phyloP scores from a whole-genome alignment of 306 rosid genomes.

The Casuarina glauca region DNA sequence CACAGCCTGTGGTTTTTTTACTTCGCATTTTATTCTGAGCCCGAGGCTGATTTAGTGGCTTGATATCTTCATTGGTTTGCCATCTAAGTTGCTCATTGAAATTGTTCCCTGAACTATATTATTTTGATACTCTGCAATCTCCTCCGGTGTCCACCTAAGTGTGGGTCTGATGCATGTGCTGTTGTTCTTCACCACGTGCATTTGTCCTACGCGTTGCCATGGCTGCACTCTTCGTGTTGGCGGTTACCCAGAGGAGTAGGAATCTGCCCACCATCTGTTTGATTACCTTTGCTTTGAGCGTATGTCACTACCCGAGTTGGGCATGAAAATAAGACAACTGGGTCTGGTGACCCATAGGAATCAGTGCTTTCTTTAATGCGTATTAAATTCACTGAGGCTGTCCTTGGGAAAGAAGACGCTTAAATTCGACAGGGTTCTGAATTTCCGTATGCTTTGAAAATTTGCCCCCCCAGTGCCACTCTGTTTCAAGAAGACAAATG shows the following conservation, averaged over 20 bases:
- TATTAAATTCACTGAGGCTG: neutral
- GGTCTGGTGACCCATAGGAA: neutral
- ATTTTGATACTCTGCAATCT: slow-evolving; percentile 21
- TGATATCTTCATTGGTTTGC: slow-evolving; percentile 24
- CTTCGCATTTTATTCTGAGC: neutral
- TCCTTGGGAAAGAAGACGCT: neutral
- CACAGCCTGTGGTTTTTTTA: neutral
- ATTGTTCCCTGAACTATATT: neutral
- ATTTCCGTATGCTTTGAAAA: neutral
- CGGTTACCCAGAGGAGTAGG: slow-evolving; percentile 43
- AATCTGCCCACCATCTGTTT: slow-evolving; percentile 43
- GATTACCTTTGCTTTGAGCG: too few relatives aligned
- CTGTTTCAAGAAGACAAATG: neutral
- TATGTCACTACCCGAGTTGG: slow-evolving; percentile 1
- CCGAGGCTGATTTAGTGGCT: slow-evolving; percentile 5
- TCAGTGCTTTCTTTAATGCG: too few relatives aligned
- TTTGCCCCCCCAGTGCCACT: too few relatives aligned
- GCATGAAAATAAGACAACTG: slow-evolving; percentile 5
- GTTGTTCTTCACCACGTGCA: slow-evolving; percentile 59
- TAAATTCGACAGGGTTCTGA: neutral
- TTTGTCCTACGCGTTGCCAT: slow-evolving; percentile 38
- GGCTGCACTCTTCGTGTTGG: slow-evolving; percentile 41
- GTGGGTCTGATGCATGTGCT: slow-evolving; percentile 55
- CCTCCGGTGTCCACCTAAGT: slow-evolving; percentile 26
- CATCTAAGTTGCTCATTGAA: slow-evolving; percentile 16